A percentile compares a stretch with the other conserved stretches of the same genome.
phyloP scores from a whole-genome alignment of 805 yeast genomes.

The Cyberlindnera misumaiensis region DNA sequence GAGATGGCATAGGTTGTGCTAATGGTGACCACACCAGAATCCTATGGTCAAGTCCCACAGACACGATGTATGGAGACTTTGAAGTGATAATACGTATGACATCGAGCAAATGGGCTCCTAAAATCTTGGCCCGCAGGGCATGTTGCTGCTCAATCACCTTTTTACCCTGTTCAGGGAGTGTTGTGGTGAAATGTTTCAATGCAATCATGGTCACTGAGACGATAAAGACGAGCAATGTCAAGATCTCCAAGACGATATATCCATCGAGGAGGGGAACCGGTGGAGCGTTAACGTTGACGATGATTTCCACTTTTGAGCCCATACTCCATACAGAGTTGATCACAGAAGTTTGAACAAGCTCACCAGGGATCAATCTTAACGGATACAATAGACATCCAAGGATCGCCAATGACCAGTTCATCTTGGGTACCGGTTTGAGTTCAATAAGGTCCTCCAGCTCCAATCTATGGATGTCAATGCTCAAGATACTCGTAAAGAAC shows the following conservation, averaged over 20 bases:
- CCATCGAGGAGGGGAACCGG: constrained; percentile 32
- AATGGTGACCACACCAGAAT: constrained; percentile 71
- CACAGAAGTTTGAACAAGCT: background rate
- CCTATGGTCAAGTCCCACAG: constrained; percentile 69
- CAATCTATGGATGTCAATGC: constrained; percentile 58
- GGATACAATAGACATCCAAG: constrained; percentile 9
- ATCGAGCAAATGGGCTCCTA: constrained; percentile 56
- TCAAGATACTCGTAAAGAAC: constrained; percentile 56
- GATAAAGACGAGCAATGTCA: constrained; percentile 43
- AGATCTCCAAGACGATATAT: constrained; percentile 50
- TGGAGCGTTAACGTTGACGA: background rate
- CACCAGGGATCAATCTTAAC: constrained; percentile 28
- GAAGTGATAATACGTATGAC: constrained; percentile 55
- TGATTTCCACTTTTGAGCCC: constrained; percentile 15
- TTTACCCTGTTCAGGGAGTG: constrained; percentile 12
- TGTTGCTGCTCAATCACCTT: constrained; percentile 13
- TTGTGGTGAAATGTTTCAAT: constrained; percentile 32
- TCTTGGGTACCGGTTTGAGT: constrained; percentile 4
- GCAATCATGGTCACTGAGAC: constrained; percentile 41
- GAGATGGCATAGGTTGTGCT: constrained; percentile 38
- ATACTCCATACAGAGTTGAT: constrained; percentile 8
- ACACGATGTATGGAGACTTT: constrained; percentile 53
- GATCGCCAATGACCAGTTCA: constrained; percentile 23
- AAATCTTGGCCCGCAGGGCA: constrained; percentile 32
- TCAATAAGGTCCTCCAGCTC: constrained; percentile 51